A percentile compares a stretch with the other conserved stretches of the same genome.
phyloP scores from a whole-genome alignment of 1,284 basidiomycete genomes.

The Cerrena zonata region DNA sequence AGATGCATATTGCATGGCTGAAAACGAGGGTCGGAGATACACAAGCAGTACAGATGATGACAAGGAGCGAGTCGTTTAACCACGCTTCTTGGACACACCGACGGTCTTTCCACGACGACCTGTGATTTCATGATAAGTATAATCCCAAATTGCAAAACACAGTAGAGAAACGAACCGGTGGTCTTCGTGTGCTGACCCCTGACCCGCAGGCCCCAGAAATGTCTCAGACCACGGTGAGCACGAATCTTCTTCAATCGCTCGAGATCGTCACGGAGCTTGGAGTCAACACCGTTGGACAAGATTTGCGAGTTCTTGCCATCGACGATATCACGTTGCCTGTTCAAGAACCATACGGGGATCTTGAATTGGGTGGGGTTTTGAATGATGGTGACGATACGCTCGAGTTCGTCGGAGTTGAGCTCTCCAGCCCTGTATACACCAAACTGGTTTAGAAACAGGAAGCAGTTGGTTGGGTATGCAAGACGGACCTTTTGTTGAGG shows the following conservation, averaged over 20 bases:
- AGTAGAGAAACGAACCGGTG: constrained; percentile 59
- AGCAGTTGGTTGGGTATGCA: too few relatives aligned
- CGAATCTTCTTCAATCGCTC: constrained; percentile 99
- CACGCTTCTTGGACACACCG: constrained; percentile 89
- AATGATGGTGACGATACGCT: constrained; percentile 98
- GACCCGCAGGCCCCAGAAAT: constrained; percentile 94
- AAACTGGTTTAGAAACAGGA: background rate
- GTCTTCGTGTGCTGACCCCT: constrained; percentile 99
- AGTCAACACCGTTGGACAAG: constrained; percentile 95
- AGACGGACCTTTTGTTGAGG: constrained; percentile 89
- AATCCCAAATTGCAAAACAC: background rate
- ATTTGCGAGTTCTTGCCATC: constrained; percentile 97
- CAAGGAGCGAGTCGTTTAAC: constrained; percentile 39
- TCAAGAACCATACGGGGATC: constrained; percentile 98
- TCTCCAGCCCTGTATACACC: constrained; percentile 68
- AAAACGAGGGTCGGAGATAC: constrained; percentile 7
- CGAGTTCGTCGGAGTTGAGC: constrained; percentile 94
- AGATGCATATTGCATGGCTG: constrained; percentile 3
- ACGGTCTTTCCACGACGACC: constrained; percentile 88
- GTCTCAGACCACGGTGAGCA: constrained; percentile 95
- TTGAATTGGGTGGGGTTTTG: constrained; percentile 99
- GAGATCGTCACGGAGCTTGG: constrained; percentile 96
- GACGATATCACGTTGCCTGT: constrained; percentile 97
- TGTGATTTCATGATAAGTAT: constrained; percentile 22
- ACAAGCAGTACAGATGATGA: constrained; percentile 2